Evolutionary conservation across 176 grass and related monocot genomes (phyloP).

Genomic region (Eleusine indica): DNA sequence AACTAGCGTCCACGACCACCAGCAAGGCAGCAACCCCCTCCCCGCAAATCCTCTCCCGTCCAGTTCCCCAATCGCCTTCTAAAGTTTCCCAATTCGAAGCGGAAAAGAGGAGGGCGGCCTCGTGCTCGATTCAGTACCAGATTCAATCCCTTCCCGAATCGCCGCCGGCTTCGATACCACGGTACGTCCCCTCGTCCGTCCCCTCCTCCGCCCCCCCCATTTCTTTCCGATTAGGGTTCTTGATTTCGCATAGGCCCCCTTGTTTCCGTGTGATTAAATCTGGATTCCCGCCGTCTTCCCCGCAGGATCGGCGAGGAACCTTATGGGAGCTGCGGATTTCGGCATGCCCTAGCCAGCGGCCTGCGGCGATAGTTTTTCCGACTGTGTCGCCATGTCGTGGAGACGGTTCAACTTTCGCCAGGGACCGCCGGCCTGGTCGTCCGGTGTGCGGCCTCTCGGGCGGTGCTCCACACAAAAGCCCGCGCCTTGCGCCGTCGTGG

Average conservation of each 20-base stretch:
- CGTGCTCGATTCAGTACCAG: neutral
- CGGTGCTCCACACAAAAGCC: conserved; percentile 26
- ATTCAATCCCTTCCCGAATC: neutral
- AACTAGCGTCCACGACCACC: neutral
- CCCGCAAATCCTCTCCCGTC: neutral
- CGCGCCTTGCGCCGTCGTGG: conserved; percentile 16
- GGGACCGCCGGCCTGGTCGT: neutral
- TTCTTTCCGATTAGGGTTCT: conserved; percentile 39
- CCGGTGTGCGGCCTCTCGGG: neutral
- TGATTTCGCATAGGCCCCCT: neutral
- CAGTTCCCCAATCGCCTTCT: neutral
- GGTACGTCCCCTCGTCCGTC: neutral
- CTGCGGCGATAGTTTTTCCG: neutral
- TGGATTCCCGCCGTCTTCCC: neutral
- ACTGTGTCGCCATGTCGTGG: conserved; percentile 40
- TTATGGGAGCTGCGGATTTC: neutral
- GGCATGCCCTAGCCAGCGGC: conserved; percentile 25
- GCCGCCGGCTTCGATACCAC: neutral
- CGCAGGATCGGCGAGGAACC: conserved; percentile 34
- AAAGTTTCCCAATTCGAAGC: neutral
- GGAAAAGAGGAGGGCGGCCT: neutral
- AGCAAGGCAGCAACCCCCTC: neutral
- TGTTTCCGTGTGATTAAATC: conserved; percentile 1
- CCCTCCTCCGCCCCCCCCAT: neutral
- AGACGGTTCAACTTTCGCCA: neutral